These are phyloP conservation scores for Candida silvicultrix DNA, from an alignment of 805 yeast species.

Conservation along the genomic window DNA sequence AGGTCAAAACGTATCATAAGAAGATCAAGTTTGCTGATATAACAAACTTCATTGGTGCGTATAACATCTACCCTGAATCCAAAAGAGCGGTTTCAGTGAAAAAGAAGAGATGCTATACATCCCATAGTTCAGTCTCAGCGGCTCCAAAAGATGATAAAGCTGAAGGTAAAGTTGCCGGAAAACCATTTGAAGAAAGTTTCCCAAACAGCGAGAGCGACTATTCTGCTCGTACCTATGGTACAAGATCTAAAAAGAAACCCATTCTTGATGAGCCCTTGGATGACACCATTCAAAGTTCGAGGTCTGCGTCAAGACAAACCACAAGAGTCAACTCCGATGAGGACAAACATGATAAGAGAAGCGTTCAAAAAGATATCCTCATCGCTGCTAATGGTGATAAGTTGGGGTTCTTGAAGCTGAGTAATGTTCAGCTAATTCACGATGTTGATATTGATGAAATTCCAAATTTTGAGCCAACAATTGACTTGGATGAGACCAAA, in stretches of 20 bases:
- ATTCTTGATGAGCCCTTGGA: neutral
- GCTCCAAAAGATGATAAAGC: neutral
- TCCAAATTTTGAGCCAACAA: constrained; percentile 17
- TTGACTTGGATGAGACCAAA: constrained; percentile 5
- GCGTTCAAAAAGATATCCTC: neutral
- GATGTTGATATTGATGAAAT: constrained; percentile 6
- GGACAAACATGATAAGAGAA: neutral
- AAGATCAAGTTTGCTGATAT: neutral
- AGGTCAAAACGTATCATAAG: neutral
- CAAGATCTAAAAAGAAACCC: constrained; percentile 9
- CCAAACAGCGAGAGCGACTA: neutral
- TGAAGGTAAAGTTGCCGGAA: no score
- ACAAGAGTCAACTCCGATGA: neutral
- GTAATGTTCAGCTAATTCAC: constrained; percentile 17
- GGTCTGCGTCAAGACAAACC: neutral
- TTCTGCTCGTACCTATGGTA: constrained; percentile 6
- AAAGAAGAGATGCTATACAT: neutral
- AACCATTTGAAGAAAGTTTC: no score
- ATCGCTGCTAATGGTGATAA: neutral
- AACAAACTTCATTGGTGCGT: neutral
- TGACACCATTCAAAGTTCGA: neutral
- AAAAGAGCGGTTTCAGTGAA: neutral
- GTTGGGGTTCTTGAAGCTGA: constrained; percentile 6
- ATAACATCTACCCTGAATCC: neutral
- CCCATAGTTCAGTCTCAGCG: neutral